These are phyloP conservation scores for Teratosphaeria zuluensis DNA, from an alignment of 2,329 filamentous ascomycete genomes.

Conservation along the genomic window DNA sequence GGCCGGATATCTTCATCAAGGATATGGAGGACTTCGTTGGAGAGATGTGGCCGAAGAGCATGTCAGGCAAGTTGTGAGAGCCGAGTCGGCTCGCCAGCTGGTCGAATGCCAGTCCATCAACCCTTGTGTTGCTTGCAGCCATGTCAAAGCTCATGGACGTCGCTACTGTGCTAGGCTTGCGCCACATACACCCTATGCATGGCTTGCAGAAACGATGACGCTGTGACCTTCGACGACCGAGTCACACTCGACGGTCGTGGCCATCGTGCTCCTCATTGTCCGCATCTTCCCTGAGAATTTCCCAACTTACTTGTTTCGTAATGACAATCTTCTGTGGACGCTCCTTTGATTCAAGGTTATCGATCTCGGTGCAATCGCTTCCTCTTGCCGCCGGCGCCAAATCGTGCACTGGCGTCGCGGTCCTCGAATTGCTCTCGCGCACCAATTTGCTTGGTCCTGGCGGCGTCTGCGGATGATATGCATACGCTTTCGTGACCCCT, in stretches of 20 bases:
- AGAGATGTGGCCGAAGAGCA: conserved; percentile 18
- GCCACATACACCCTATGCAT: no score
- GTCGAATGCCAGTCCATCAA: no score
- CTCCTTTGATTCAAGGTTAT: not conserved
- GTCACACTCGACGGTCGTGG: no score
- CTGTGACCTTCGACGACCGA: no score
- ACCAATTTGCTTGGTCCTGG: not conserved
- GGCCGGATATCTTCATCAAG: conserved; percentile 18
- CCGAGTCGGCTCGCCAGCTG: not conserved
- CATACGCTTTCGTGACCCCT: not conserved
- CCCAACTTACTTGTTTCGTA: not conserved
- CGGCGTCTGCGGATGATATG: not conserved
- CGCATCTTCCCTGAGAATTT: not conserved
- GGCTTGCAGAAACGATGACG: no score
- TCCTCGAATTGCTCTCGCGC: not conserved
- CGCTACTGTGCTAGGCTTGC: no score
- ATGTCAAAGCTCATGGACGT: no score
- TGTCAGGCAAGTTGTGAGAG: conserved; percentile 1
- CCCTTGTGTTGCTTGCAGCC: no score
- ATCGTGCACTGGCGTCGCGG: not conserved
- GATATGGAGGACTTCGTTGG: conserved; percentile 25
- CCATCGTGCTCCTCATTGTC: not conserved
- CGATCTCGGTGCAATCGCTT: not conserved
- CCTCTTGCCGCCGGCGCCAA: not conserved
- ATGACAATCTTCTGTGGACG: not conserved